Evolutionary conservation across 2,329 filamentous ascomycete species (phyloP).

Genomic region (Cercospora janseana): DNA sequence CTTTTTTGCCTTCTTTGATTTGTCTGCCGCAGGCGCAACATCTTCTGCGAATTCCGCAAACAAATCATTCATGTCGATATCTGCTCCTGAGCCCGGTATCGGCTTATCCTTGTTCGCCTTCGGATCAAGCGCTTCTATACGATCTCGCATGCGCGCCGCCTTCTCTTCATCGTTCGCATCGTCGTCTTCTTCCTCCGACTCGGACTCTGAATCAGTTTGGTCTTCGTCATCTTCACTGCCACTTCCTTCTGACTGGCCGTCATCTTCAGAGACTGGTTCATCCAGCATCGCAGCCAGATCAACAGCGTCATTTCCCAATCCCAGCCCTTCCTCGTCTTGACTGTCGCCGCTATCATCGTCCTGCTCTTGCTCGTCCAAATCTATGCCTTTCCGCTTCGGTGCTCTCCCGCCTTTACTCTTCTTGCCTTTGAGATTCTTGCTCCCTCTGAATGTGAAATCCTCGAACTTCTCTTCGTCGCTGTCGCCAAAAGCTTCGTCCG

Average conservation of each 20-base stretch:
- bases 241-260: slow-evolving; percentile 42
- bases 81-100: slow-evolving; percentile 37
- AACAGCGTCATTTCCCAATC: slow-evolving; percentile 60
- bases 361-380: slow-evolving; percentile 50
- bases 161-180: slow-evolving; percentile 54
- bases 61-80: slow-evolving; percentile 47
- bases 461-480: slow-evolving; percentile 85
- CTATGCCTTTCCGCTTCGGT: slow-evolving; percentile 42
- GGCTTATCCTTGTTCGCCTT: slow-evolving; percentile 12
- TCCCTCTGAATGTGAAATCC: slow-evolving; percentile 68
- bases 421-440: slow-evolving; percentile 52
- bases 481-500: slow-evolving; percentile 80
- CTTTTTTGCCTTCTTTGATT: slow-evolving; percentile 57
- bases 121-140: slow-evolving; percentile 50
- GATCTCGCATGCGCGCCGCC: slow-evolving; percentile 60
- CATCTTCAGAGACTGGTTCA: slow-evolving; percentile 42
- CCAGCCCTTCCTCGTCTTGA: slow-evolving; percentile 52
- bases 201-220: slow-evolving; percentile 54
- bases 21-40: slow-evolving; percentile 65
- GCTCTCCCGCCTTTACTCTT: slow-evolving; percentile 45
- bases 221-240: slow-evolving; percentile 47
- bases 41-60: slow-evolving; percentile 63
- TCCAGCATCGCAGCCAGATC: slow-evolving; percentile 63
- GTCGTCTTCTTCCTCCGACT: slow-evolving; percentile 42
- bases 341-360: slow-evolving; percentile 45